Percentiles rank a stretch among this genome's conserved stretches.
phyloP scores from a whole-genome alignment of 305 asterid species.

The Solanum hybrid region DNA sequence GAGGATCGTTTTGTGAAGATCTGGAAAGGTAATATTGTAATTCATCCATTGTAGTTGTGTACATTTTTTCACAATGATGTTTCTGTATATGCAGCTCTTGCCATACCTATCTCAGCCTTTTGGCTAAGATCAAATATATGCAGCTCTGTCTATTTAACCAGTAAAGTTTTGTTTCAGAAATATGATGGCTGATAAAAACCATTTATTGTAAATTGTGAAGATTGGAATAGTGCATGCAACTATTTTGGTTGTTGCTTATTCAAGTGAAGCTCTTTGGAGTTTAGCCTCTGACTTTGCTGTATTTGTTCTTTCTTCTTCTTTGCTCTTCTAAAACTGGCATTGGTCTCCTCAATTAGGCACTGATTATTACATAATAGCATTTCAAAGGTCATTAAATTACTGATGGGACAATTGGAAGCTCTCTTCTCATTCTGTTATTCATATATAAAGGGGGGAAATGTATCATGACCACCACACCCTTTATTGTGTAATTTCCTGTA shows the following conservation, averaged over 20 bases:
- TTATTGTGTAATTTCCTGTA: neutral
- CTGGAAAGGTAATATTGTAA: slow-evolving; percentile 70
- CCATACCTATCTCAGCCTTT: neutral
- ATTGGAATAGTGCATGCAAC: neutral
- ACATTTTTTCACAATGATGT: neutral
- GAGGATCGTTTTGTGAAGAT: slow-evolving; percentile 88
- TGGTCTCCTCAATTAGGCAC: neutral
- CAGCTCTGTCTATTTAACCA: neutral
- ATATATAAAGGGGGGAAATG: neutral
- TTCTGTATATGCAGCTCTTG: neutral
- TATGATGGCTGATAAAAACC: neutral
- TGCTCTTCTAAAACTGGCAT: neutral
- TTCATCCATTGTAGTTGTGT: neutral
- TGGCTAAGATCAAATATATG: neutral
- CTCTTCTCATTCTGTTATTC: neutral
- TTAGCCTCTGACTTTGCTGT: neutral
- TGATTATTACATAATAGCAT: neutral
- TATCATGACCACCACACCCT: neutral
- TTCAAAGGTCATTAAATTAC: neutral
- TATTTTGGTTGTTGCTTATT: neutral
- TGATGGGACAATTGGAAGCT: neutral
- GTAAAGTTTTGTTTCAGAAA: neutral
- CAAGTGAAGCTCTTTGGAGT: neutral
- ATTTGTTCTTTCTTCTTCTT: neutral
- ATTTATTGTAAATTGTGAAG: neutral